phyloP scores from a whole-genome alignment of 2,329 filamentous ascomycete species.

The Fusarium sp. region DNA sequence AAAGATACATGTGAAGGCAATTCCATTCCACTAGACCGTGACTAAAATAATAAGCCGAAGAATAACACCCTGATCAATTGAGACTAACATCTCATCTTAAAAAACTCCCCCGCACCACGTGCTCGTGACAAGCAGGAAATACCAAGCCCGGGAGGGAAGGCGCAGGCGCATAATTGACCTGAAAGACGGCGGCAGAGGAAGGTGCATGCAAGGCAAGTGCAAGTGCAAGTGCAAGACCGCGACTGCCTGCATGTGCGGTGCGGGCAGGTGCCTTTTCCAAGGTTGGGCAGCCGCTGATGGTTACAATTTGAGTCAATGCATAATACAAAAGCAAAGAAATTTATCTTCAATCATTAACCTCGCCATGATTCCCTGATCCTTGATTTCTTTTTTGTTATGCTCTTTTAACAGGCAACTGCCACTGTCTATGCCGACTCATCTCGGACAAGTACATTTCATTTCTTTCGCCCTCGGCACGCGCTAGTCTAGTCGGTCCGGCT shows the following conservation, averaged over 20 bases:
- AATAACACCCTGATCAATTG: slow-evolving; percentile 7
- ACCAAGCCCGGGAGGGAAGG: slow-evolving; percentile 13
- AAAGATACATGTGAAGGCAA: background rate
- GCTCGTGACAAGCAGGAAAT: slow-evolving; percentile 37
- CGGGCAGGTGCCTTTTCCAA: slow-evolving; percentile 13
- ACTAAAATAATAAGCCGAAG: background rate
- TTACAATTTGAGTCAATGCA: background rate
- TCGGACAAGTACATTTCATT: slow-evolving; percentile 1
- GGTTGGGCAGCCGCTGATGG: slow-evolving; percentile 21
- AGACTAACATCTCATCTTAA: background rate
- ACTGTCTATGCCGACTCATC: background rate
- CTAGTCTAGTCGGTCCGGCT: slow-evolving; percentile 39
- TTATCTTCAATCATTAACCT: slow-evolving; percentile 6
- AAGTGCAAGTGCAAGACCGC: background rate
- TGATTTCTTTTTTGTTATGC: background rate
- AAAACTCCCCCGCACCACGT: slow-evolving; percentile 35
- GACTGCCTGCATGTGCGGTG: slow-evolving; percentile 13
- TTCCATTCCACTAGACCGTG: slow-evolving; percentile 20
- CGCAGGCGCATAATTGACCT: background rate
- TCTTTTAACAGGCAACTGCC: background rate
- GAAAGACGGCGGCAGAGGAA: background rate
- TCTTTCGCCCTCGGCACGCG: slow-evolving; percentile 14
- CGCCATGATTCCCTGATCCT: slow-evolving; percentile 10
- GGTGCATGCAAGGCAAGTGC: background rate
- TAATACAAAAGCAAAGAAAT: too few species aligned